Percentiles rank a stretch among this genome's conserved stretches.
phyloP scores from a whole-genome alignment of 768 basidiomycete genomes.

The Kwoniella botswanensis region DNA sequence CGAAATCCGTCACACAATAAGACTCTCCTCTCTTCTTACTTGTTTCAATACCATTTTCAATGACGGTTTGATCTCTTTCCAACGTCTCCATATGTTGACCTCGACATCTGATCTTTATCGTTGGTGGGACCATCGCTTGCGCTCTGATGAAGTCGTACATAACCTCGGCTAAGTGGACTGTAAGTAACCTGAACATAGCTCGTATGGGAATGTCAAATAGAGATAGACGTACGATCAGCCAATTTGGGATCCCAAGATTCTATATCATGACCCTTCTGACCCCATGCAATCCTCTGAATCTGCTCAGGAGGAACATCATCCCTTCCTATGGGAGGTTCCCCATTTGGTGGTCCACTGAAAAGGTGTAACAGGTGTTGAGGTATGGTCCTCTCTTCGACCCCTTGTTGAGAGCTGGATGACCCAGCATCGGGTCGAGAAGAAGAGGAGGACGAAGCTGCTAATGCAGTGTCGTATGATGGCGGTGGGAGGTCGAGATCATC shows the following conservation, averaged over 20 bases:
- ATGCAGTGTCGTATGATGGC: slow-evolving; percentile 25
- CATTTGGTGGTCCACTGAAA: slow-evolving; percentile 36
- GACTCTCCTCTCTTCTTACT: slow-evolving; percentile 33
- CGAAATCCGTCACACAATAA: slow-evolving; percentile 42
- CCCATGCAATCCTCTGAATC: slow-evolving; percentile 15
- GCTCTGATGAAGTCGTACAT: slow-evolving; percentile 75
- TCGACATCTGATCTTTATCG: slow-evolving; percentile 29
- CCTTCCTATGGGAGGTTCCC: slow-evolving; percentile 27
- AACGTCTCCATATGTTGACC: slow-evolving; percentile 66
- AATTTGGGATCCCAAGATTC: slow-evolving; percentile 30
- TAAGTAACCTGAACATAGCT: not conserved
- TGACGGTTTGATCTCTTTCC: slow-evolving; percentile 69
- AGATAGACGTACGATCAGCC: slow-evolving; percentile 33
- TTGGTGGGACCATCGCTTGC: slow-evolving; percentile 59
- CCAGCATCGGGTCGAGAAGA: not conserved
- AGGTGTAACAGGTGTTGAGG: slow-evolving; percentile 30
- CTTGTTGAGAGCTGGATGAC: not conserved
- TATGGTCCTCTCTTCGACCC: slow-evolving; percentile 6
- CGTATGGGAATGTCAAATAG: not conserved
- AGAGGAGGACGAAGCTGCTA: slow-evolving; percentile 19
- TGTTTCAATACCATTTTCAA: slow-evolving; percentile 59
- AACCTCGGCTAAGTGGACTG: slow-evolving; percentile 64
- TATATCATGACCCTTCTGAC: slow-evolving; percentile 6
- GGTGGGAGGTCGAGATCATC: slow-evolving; percentile 19
- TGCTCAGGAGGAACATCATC: slow-evolving; percentile 8